phyloP scores from a whole-genome alignment of 2,329 filamentous ascomycete species.

The Epichloe elymi region DNA sequence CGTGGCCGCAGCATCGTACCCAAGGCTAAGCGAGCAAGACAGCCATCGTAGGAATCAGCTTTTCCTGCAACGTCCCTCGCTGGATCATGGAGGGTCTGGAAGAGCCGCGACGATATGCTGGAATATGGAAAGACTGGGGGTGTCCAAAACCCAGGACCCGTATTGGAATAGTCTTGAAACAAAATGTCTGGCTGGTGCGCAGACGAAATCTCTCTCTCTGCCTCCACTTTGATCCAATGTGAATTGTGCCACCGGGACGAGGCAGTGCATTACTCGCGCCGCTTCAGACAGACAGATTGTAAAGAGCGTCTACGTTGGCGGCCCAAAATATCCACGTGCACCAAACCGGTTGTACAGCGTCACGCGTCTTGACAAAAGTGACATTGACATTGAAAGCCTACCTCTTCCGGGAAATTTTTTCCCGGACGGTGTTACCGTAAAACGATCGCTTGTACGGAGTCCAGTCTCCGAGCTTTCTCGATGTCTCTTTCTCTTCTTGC shows the following conservation, averaged over 20 bases:
- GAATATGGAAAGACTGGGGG: background rate
- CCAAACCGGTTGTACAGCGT: background rate
- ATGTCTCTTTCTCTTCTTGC: background rate
- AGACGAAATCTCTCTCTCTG: background rate
- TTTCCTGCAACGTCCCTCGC: no score
- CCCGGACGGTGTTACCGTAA: background rate
- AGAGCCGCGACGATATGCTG: background rate
- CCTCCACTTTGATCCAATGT: background rate
- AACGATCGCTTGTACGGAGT: background rate
- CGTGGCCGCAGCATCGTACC: no score
- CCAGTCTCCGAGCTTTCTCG: background rate
- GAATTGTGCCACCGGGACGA: background rate
- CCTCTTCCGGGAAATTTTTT: background rate
- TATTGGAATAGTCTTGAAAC: background rate
- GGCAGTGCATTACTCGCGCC: background rate
- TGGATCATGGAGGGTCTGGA: background rate
- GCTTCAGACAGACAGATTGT: no score
- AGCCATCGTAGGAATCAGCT: no score
- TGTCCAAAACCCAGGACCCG: background rate
- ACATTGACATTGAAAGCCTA: background rate
- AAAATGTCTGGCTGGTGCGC: constrained; percentile 1
- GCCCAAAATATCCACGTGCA: background rate
- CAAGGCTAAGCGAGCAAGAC: no score
- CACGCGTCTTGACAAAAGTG: background rate
- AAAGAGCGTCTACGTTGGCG: background rate